Evolutionary conservation across 2,329 filamentous ascomycete genomes (phyloP).

Genomic region (Fusarium sp.): DNA sequence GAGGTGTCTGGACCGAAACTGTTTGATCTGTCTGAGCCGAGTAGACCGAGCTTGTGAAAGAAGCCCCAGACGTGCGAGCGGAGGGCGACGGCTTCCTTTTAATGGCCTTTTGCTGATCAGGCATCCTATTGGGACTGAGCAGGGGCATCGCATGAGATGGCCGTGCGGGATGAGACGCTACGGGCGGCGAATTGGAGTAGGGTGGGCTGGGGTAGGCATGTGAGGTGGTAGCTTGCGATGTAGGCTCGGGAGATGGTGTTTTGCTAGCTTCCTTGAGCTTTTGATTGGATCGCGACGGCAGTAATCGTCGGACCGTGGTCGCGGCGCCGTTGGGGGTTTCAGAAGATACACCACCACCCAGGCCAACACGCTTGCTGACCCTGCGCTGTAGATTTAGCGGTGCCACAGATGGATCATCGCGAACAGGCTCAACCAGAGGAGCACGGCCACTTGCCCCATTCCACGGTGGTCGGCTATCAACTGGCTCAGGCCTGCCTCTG

Average conservation of each 20-base stretch:
- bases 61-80: slow-evolving; percentile 48
- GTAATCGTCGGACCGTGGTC: slow-evolving; percentile 54
- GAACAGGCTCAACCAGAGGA: slow-evolving; percentile 75
- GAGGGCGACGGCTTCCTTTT: slow-evolving; percentile 63
- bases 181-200: slow-evolving; percentile 46
- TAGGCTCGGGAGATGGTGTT: slow-evolving; percentile 43
- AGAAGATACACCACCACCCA: slow-evolving; percentile 50
- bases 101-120: slow-evolving; percentile 57
- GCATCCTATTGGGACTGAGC: slow-evolving; percentile 40
- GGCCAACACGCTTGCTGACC: slow-evolving; percentile 61
- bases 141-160: slow-evolving; percentile 43
- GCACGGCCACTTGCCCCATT: slow-evolving; percentile 80
- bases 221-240: slow-evolving; percentile 33
- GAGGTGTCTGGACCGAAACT: slow-evolving; percentile 30
- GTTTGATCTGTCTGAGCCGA: slow-evolving; percentile 50
- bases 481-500: slow-evolving; percentile 55
- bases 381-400: slow-evolving; percentile 71
- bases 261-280: slow-evolving; percentile 49
- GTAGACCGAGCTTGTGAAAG: slow-evolving; percentile 57
- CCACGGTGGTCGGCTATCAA: slow-evolving; percentile 74
- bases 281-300: slow-evolving; percentile 54
- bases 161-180: slow-evolving; percentile 20
- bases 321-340: slow-evolving; percentile 53
- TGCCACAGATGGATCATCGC: slow-evolving; percentile 70
- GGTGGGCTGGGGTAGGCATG: slow-evolving; percentile 56